Evolutionary conservation across 2,329 filamentous ascomycete genomes (phyloP).

Genomic region (Talaromyces sp.): DNA sequence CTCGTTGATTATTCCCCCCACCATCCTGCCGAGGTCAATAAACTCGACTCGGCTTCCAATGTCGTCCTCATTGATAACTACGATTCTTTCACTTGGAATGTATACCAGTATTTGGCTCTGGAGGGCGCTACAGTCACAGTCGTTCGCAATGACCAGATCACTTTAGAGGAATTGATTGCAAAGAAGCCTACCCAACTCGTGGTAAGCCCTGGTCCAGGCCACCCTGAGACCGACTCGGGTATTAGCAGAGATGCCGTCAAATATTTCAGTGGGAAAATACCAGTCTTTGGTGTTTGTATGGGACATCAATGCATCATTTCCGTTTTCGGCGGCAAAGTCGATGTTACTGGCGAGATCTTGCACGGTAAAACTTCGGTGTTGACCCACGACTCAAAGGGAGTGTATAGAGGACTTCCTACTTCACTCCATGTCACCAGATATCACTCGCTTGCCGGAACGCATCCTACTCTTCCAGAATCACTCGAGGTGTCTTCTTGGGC

Average conservation of each 20-base stretch:
- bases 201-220: conserved; percentile 90
- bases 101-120: conserved; percentile 97
- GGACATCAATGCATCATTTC: conserved; percentile 98
- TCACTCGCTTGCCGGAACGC: conserved; percentile 90
- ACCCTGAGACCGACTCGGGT: conserved; percentile 86
- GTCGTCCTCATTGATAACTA: conserved; percentile 98
- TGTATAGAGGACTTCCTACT: conserved; percentile 77
- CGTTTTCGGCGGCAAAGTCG: conserved; percentile 85
- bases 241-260: conserved; percentile 88
- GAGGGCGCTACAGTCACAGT: conserved; percentile 90
- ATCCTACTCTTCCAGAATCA: conserved; percentile 77
- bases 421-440: conserved; percentile 87
- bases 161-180: conserved; percentile 74
- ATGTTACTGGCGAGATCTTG: conserved; percentile 90
- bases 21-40: conserved; percentile 70
- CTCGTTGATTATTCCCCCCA: conserved; percentile 76
- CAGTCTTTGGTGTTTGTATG: conserved; percentile 97
- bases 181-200: conserved; percentile 90
- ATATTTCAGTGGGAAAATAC: conserved; percentile 90
- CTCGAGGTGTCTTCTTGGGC: conserved; percentile 93
- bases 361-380: conserved; percentile 95
- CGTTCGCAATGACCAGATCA: conserved; percentile 87
- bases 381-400: conserved; percentile 84
- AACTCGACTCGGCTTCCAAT: conserved; percentile 78
- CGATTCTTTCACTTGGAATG: conserved; percentile 99